phyloP scores from a whole-genome alignment of 106 monocot genomes.

The Alisma plantagoaquatica region DNA sequence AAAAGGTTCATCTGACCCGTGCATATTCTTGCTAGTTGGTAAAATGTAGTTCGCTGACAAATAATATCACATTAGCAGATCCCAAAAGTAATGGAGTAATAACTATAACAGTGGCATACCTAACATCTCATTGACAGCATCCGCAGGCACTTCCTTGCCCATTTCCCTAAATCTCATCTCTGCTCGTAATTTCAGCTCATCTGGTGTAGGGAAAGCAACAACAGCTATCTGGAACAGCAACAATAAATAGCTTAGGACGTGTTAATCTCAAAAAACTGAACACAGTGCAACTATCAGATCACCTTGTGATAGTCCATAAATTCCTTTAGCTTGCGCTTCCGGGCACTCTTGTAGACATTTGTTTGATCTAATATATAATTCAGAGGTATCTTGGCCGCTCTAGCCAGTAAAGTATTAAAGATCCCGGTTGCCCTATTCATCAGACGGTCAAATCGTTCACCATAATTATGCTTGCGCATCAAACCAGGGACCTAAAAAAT shows the following conservation, averaged over 20 bases:
- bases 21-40: slow-evolving; percentile 40
- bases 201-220: slow-evolving; percentile 47
- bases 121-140: slow-evolving; percentile 73
- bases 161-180: slow-evolving; percentile 47
- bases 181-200: slow-evolving; percentile 45
- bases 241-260: too few species aligned
- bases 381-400: slow-evolving; percentile 45
- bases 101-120: slow-evolving; percentile 28
- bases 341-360: slow-evolving; percentile 67
- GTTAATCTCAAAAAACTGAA: too few species aligned
- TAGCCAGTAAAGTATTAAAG: slow-evolving; percentile 52
- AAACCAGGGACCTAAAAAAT: slow-evolving; percentile 57
- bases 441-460: slow-evolving; percentile 63
- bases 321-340: slow-evolving; percentile 52
- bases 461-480: slow-evolving; percentile 52
- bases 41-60: slow-evolving; percentile 50
- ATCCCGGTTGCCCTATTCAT: slow-evolving; percentile 61
- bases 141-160: slow-evolving; percentile 81
- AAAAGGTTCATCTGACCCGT: slow-evolving; percentile 41
- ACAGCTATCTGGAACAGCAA: slow-evolving; percentile 52
- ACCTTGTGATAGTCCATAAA: slow-evolving; percentile 46
- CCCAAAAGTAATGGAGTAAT: neutral
- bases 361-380: slow-evolving; percentile 80
- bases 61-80: neutral
- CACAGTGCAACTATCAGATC: too few species aligned